phyloP scores from a whole-genome alignment of 768 basidiomycete species.

The Lactarius evosmus region DNA sequence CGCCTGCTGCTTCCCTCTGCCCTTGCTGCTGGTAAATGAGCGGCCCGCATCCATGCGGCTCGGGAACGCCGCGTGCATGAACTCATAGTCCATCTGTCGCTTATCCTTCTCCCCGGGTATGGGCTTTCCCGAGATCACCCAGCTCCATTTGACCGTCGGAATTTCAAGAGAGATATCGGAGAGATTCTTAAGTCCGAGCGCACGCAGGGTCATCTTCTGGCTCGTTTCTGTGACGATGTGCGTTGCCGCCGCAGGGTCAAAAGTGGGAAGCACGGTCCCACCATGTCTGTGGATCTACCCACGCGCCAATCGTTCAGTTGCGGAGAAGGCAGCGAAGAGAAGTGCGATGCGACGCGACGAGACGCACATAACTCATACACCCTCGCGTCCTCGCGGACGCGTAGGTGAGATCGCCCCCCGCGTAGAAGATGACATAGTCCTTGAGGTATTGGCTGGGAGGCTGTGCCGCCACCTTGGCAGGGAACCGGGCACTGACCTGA shows the following conservation, averaged over 20 bases:
- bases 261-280: constrained; percentile 56
- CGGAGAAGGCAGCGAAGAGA: not conserved
- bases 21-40: not conserved
- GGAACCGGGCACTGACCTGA: not conserved
- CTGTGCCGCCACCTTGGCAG: constrained; percentile 3
- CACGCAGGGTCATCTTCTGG: constrained; percentile 33
- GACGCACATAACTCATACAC: constrained; percentile 22
- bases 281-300: constrained; percentile 76
- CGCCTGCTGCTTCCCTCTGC: constrained; percentile 20
- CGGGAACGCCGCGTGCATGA: constrained; percentile 25
- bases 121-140: constrained; percentile 23
- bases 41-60: constrained; percentile 24
- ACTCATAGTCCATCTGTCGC: constrained; percentile 24
- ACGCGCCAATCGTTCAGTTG: not conserved
- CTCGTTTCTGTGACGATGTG: constrained; percentile 59
- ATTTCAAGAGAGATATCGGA: constrained; percentile 49
- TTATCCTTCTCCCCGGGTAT: constrained; percentile 15
- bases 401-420: constrained; percentile 24
- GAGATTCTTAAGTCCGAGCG: constrained; percentile 49
- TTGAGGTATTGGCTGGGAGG: constrained; percentile 13
- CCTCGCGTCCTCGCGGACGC: constrained; percentile 26
- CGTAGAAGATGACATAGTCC: constrained; percentile 22
- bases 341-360: not conserved
- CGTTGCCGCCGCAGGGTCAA: constrained; percentile 54
- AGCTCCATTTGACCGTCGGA: constrained; percentile 21